Conservation (phyloP, 164 flowering plant species). For the Magnolia changhungtana region DNA sequence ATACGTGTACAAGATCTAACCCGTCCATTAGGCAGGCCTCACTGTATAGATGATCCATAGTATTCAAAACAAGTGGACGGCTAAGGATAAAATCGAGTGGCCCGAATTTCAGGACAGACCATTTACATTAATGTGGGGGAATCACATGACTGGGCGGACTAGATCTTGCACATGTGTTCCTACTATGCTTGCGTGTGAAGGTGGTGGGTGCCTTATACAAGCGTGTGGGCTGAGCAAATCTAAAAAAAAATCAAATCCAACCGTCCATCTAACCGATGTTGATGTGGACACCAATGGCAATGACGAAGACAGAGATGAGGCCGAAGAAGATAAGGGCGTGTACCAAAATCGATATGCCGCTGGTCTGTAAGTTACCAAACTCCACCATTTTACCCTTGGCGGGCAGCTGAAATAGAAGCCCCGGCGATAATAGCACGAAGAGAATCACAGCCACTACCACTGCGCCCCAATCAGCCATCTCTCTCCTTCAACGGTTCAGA, state of each 20-base stretch:
- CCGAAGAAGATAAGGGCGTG: constrained; percentile 55
- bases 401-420: constrained; percentile 55
- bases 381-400: constrained; percentile 44
- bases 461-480: constrained; percentile 65
- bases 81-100: too few species aligned
- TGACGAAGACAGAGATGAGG: constrained; percentile 41
- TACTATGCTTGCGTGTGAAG: too few species aligned
- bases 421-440: constrained; percentile 56
- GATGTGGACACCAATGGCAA: constrained; percentile 35
- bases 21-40: too few species aligned
- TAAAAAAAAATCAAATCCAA: neutral
- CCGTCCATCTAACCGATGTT: constrained; percentile 24
- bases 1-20: too few species aligned
- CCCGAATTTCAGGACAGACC: too few species aligned
- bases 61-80: too few species aligned
- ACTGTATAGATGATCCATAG: too few species aligned
- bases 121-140: too few species aligned
- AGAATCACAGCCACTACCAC: constrained; percentile 56
- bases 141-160: too few species aligned
- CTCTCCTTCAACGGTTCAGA: neutral
- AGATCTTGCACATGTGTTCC: too few species aligned
- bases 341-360: constrained; percentile 49
- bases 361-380: constrained; percentile 54
- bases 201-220: too few species aligned
- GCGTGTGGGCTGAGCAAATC: too few species aligned